These are phyloP conservation scores for Solanum medicagineum DNA, from an alignment of 257 asterid genomes.

Conservation along the genomic window DNA sequence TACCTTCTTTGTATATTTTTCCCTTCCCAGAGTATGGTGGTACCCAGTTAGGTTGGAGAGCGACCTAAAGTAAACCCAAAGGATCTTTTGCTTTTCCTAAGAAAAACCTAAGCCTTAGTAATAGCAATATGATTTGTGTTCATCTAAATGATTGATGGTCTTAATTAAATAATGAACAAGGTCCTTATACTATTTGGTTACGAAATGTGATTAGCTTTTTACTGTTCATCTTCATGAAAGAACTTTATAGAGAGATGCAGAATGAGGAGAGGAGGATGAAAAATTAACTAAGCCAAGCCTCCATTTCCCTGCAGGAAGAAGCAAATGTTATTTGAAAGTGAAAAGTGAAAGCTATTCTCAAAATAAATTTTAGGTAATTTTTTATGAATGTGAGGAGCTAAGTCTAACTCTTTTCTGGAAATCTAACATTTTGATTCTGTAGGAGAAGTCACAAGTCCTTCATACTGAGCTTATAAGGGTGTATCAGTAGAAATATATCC, in stretches of 20 bases:
- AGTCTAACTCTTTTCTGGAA: background rate
- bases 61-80: background rate
- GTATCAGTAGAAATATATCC: background rate
- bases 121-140: background rate
- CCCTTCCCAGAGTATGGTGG: background rate
- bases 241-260: background rate
- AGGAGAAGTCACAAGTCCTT: background rate
- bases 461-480: background rate
- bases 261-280: background rate
- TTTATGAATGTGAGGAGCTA: background rate
- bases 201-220: background rate
- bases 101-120: background rate
- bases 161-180: background rate
- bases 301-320: background rate
- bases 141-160: background rate
- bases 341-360: background rate
- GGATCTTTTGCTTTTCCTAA: background rate
- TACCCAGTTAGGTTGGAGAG: background rate
- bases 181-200: background rate
- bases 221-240: background rate
- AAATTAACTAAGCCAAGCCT: background rate
- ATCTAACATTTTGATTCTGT: background rate
- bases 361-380: background rate
- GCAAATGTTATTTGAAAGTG: background rate
- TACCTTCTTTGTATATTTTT: background rate